A percentile compares a stretch with the other conserved stretches of the same genome.
These are phyloP conservation scores for Serendipita indica DNA, from an alignment of 768 basidiomycete genomes.

Conservation along the genomic window DNA sequence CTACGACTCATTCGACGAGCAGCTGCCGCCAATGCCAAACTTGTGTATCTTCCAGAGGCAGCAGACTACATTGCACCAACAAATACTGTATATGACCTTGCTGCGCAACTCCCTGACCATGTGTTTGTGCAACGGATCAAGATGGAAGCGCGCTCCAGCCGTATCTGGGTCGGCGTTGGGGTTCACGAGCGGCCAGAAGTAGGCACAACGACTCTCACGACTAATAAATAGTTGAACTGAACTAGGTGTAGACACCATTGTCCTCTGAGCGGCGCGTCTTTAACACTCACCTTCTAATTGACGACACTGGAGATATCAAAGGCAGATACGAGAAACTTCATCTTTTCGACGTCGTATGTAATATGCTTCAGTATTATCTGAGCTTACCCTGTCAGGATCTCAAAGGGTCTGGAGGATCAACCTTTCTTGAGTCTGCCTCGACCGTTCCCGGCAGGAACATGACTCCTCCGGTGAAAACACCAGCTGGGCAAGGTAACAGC, in stretches of 20 bases:
- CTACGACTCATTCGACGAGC: conserved; percentile 13
- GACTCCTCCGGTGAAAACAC: conserved; percentile 12
- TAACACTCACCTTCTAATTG: conserved; percentile 15
- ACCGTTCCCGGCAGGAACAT: neutral
- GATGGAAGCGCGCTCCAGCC: conserved; percentile 9
- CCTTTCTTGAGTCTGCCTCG: neutral
- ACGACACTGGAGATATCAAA: conserved; percentile 9
- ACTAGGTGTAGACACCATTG: no score
- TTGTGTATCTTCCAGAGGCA: conserved; percentile 16
- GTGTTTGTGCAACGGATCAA: conserved; percentile 10
- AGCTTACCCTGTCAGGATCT: conserved; percentile 11
- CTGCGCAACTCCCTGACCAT: conserved; percentile 10
- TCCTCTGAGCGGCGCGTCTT: no score
- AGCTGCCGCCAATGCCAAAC: conserved; percentile 9
- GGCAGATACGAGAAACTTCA: conserved; percentile 11
- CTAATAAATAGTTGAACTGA: no score
- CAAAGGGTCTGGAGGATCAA: neutral
- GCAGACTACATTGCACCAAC: conserved; percentile 15
- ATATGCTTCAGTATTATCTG: conserved; percentile 4
- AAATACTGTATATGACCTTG: conserved; percentile 9
- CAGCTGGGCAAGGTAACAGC: conserved; percentile 13
- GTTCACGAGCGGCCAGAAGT: conserved; percentile 12
- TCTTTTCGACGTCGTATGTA: conserved; percentile 16
- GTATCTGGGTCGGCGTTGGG: conserved; percentile 14
- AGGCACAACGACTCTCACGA: no score